Evolutionary conservation across 257 asterid species (phyloP), one percentile per base, ranked within the genome.

Genomic region (Henckelia pumila): DNA sequence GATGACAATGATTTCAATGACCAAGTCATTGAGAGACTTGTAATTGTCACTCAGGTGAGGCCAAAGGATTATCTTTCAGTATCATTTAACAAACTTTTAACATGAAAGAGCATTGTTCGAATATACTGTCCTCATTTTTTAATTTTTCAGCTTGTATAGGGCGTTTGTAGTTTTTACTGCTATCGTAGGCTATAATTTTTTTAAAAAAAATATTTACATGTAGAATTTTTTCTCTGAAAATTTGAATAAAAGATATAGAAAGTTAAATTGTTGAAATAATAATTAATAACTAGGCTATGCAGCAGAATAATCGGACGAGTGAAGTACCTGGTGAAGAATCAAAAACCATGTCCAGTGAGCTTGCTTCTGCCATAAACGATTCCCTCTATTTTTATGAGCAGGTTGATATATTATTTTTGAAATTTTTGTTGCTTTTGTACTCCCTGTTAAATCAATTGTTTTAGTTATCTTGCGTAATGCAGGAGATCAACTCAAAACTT

Each of bases 381-480:
- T 89, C 89, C 66, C 93, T 92, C 72, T 86, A 79, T 77, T 86
- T 70, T 77, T 84, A 89, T 78, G 98, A 89, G 90, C 97, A 89
- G 98, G 98, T 89, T 75, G 59, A 53, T 63, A 35, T 29, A 59
- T 71, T 55, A 50, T 68, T 73, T 64, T 70, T 10, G 73, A 37
- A 47, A 55, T 71, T 57, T 68, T 17, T 63, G 52, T 44, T 76
- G 52, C 60, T 32, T 58, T 10, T 76, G 29, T 67, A 37, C 61
- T 26, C 50, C 59, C 68, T 25, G 49, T 60, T 57, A 40, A 64
- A 63, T 56, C 35, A 25, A 33, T 49, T 56, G 30, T 60, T 50
- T 6, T 13, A 64, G 49, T n/a, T 47, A 47, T 61, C 47, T 65
- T 71, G 70, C 59, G 13, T 70, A 63, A 68, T 79, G 66, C 88